Base-by-base conservation (phyloP, 2,329 filamentous ascomycete genomes). In the Escovopsis sp. region DNA sequence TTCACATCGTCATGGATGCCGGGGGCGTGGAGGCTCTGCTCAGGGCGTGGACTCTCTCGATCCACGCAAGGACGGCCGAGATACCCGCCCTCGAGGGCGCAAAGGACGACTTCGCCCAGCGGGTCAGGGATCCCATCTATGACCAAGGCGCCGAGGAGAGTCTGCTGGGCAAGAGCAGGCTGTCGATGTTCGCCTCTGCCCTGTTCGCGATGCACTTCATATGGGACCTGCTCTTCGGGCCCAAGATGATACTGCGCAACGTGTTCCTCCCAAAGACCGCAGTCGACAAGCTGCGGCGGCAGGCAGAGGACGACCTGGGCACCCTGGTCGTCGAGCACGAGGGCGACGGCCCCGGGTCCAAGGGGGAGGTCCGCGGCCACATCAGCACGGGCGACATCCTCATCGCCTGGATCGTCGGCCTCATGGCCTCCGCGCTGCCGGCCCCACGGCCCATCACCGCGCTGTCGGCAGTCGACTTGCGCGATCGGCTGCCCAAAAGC, bases 1-100 rank as follows among this genome's bases (percentile, higher is more conserved):
- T 65, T 4, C 71, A 75, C 50, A 64, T 61, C 0, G 47, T 71
- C 3, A 60, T 64, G 43, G 71, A 74, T 48, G 65, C 58, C 3
- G 59, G 68, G 47, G 70, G 66, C 4, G 55, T 57, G 32, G 49
- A 53, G 7, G 61, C 55, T 1, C 53, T 75, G 6, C 46, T 73
- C 1, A 49, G 58, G 1, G 63, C 60, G 5, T 75, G 70, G 71
- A 59, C 55, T 1, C 52, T 60, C 1, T 61, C 69, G 1, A 51
- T 75, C 2, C 56, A 58, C 6, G 68, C 67, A 6, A 52, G 56
- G 4, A 63, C 66, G 19, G 52, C 55, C 10, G 56, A 68, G 34
- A 59, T 73, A 0, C 55, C 55, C 51, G 8, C 48, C 62, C 6
- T 49, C 47, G 4, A 58, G 54, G 30, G 52, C 55, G 10, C 49